Base-by-base conservation (phyloP, 2,329 filamentous ascomycete species). In the Aureobasidium mangrovei region DNA sequence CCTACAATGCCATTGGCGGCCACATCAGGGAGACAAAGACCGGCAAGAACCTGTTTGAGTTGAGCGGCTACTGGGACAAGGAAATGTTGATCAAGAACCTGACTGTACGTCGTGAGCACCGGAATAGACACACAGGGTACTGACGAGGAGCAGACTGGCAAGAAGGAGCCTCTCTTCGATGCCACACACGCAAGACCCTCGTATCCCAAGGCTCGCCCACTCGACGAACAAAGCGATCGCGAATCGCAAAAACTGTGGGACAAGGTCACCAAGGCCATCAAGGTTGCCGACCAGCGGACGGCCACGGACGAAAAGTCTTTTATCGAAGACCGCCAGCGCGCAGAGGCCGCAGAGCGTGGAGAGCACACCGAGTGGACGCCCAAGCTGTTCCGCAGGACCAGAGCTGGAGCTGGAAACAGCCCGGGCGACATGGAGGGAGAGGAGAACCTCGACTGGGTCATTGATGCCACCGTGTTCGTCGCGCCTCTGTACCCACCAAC, bases 221-320 rank as follows among this genome's bases (percentile, higher is more conserved):
- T 96, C 8, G 80, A 84, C 47, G 91, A 98, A 65, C 93, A 98
- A 69, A 85, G 84, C 32, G 88, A 91, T 57, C 82, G 90, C 43
- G 93, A 98, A 70, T 96, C 91, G 9, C 90, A 95, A 68, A 84
- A 77, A 59, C 74, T 98, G 43, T 98, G 93, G 93, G 72, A 82
- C 32, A 83, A 82, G 47, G 95, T 91, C 0, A 86, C 85, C 7
- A 78, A 84, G 60, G 93, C 91, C 0, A 84, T 98, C 58, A 86
- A 85, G 65, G 83, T 86, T 46, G 82, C 84, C 56, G 91, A 98
- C 63, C 93, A 98, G 64, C 86, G 88, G 61, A 72, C 85, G 7
- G 93, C 93, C 3, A 98, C 93, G 0, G 87, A 93, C 59, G 91
- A 96, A 66, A 98, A 98, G 74, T 91, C 88, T n/a, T 87, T 86